Conservation (phyloP, 2,329 filamentous ascomycete genomes). For the Alternaria incomplexa region DNA sequence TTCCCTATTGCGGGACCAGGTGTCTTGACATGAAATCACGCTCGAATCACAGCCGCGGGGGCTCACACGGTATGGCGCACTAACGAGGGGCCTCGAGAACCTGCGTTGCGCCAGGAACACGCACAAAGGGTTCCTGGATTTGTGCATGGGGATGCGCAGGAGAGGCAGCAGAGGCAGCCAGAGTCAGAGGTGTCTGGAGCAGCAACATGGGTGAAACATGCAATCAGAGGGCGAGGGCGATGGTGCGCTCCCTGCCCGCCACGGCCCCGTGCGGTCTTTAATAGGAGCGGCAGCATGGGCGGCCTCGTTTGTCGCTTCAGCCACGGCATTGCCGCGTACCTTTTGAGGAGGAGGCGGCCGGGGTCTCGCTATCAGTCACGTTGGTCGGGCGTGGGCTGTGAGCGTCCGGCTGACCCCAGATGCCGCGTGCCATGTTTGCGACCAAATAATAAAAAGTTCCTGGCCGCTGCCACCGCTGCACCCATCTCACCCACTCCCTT, state of each 20-base stretch:
- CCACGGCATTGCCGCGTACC: constrained; percentile 22
- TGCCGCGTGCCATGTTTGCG: constrained; percentile 31
- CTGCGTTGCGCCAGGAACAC: constrained; percentile 32
- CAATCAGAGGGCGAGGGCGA: constrained; percentile 14
- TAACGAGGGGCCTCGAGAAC: constrained; percentile 18
- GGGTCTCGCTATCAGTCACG: constrained; percentile 28
- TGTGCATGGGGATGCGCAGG: neutral
- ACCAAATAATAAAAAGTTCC: constrained; percentile 28
- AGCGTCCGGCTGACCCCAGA: constrained; percentile 27
- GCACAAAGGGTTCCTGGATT: constrained; percentile 26
- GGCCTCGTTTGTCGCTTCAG: constrained; percentile 17
- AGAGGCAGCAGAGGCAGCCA: neutral
- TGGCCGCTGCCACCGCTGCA: constrained; percentile 14
- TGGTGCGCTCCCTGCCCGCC: constrained; percentile 9
- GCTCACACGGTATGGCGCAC: constrained; percentile 16
- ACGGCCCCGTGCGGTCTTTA: constrained; percentile 12
- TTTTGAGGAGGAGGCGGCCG: constrained; percentile 17
- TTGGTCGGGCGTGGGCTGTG: constrained; percentile 20
- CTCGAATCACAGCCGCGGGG: constrained; percentile 31
- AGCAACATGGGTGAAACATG: constrained; percentile 18
- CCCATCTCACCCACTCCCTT: constrained; percentile 12
- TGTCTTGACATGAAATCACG: constrained; percentile 15
- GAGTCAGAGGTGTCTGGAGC: constrained; percentile 6
- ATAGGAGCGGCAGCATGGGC: constrained; percentile 8
- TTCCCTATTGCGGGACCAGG: constrained; percentile 21